Evolutionary conservation across 495 filamentous ascomycete species (phyloP), one percentile per base, ranked within the genome.

Genomic region (Halenospora varia): DNA sequence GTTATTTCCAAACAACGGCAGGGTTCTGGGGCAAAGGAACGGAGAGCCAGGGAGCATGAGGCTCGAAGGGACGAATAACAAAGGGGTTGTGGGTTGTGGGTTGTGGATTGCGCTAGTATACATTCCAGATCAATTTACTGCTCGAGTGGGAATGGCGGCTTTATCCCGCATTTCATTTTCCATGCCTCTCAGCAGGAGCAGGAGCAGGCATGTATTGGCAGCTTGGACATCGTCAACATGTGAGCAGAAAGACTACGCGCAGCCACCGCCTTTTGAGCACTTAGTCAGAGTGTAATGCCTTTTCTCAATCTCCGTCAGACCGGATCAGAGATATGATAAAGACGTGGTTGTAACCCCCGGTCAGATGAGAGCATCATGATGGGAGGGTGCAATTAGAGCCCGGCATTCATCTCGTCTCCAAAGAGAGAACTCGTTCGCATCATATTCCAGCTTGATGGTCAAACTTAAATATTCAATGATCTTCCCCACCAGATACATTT

Each of bases 71-170:
- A 40, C 54, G 49, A 56, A 41, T 46, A 48, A 41, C 18, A 15
- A 15, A 46, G 41, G 35, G 51, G 48, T 26, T 50, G 39, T n/a
- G n/a, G n/a, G n/a, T n/a, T n/a, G n/a, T n/a, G n/a, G n/a, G n/a
- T n/a, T n/a, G 22, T 46, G 55, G 26, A 47, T 25, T 67, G 45
- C 64, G 69, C 56, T 81, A 84, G 71, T 81, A 84, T 78, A 79
- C 29, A 35, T 35, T 35, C 29, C 29, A n/a, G n/a, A n/a, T n/a
- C n/a, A n/a, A n/a, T 35, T 35, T 35, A 13, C 29, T 35, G 29
- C 29, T 35, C 29, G 13, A 35, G 13, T 4, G 29, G 29, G 29
- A 4, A 35, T 6, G 29, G 29, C 29, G 29, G 29, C 29, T 6
- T 35, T 35, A 13, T 35, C 29, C 29, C 29, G 29, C 29, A 35